Conservation (phyloP, 805 yeast species). For the Metschnikowia corniflorae region DNA sequence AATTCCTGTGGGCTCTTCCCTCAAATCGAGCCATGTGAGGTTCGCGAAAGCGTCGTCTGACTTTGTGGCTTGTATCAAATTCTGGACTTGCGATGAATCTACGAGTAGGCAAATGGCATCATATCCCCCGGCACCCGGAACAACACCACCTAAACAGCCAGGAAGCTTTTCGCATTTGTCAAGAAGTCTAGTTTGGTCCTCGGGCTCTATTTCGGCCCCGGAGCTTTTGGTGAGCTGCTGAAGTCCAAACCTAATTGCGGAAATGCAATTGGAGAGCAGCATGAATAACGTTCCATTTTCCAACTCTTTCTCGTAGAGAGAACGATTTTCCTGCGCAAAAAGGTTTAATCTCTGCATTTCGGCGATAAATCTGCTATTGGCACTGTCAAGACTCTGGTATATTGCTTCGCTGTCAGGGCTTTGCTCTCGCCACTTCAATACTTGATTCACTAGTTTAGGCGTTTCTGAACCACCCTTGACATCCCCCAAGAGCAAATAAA, state of each 20-base stretch:
- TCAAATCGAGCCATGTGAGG: conserved; percentile 67
- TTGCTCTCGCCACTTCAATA: conserved; percentile 62
- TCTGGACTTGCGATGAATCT: conserved; percentile 36
- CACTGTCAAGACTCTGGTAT: conserved; percentile 52
- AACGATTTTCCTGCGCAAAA: conserved; percentile 27
- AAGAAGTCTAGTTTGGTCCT: conserved; percentile 64
- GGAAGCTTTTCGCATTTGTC: conserved; percentile 46
- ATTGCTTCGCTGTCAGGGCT: conserved; percentile 49
- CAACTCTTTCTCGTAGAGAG: conserved; percentile 27
- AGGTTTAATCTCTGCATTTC: conserved; percentile 41
- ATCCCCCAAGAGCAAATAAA: conserved; percentile 87
- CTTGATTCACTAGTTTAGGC: conserved; percentile 79
- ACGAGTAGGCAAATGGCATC: conserved; percentile 85
- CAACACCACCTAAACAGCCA: conserved; percentile 93
- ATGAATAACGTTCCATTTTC: conserved; percentile 19
- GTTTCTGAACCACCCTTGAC: conserved; percentile 91
- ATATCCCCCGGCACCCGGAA: conserved; percentile 98
- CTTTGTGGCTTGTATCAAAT: conserved; percentile 20
- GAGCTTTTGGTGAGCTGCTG: conserved; percentile 58
- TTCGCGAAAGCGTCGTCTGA: conserved; percentile 31
- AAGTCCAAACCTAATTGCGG: conserved; percentile 53
- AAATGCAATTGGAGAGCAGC: conserved; percentile 38
- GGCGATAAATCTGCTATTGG: conserved; percentile 56
- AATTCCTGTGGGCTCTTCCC: conserved; percentile 61
- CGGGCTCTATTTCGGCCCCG: conserved; percentile 88